Evolutionary conservation across 768 basidiomycete species (phyloP).

Genomic region (Tephrocybe sp.): DNA sequence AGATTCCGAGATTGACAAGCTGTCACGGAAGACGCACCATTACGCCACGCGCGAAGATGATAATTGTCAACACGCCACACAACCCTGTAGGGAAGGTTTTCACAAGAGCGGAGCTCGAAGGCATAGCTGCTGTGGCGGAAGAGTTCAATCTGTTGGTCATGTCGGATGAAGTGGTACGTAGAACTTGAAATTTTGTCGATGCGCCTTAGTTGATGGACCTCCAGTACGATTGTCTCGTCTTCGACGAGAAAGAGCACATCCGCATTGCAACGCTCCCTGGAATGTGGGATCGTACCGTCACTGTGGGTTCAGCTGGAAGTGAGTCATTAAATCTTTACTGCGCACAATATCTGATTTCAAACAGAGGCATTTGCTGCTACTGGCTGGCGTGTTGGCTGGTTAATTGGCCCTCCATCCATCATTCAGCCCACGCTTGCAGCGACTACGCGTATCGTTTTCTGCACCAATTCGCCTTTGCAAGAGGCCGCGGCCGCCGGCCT

Average conservation of each 20-base stretch:
- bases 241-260: conserved; percentile 84
- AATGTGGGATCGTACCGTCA: conserved; percentile 98
- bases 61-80: conserved; percentile 95
- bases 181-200: background rate
- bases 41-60: conserved; percentile 89
- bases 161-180: conserved; percentile 92
- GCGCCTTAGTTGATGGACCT: conserved; percentile 7
- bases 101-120: conserved; percentile 75
- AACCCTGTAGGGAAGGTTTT: conserved; percentile 99
- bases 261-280: conserved; percentile 93
- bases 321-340: conserved; percentile 26
- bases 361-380: conserved; percentile 95
- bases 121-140: conserved; percentile 84
- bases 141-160: conserved; percentile 92
- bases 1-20: background rate
- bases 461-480: conserved; percentile 91
- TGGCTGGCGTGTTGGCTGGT: conserved; percentile 97
- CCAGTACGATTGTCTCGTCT: conserved; percentile 93
- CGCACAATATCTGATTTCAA: background rate
- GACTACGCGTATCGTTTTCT: conserved; percentile 92
- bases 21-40: conserved; percentile 62
- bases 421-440: conserved; percentile 88
- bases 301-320: conserved; percentile 96
- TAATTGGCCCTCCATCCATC: conserved; percentile 83
- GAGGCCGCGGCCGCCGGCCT: conserved; percentile 92